phyloP scores from a whole-genome alignment of 257 asterid genomes.

The Lithospermum erythrorhizon region DNA sequence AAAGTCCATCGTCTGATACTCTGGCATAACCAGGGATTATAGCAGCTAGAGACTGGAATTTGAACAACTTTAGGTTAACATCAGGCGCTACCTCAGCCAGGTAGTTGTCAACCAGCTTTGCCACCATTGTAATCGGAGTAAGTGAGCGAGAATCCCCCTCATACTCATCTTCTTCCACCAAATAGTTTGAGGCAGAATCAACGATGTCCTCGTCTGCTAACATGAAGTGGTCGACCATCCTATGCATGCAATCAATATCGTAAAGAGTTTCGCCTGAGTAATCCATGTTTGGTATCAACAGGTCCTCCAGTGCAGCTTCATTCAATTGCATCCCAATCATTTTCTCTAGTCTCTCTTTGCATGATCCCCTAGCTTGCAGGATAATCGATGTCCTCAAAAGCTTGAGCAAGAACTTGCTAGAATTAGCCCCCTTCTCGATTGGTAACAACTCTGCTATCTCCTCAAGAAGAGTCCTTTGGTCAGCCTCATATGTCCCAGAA shows the following conservation, averaged over 20 bases:
- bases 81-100: slow-evolving; percentile 93
- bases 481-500: slow-evolving; percentile 62
- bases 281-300: slow-evolving; percentile 61
- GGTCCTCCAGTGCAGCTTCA: slow-evolving; percentile 58
- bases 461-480: slow-evolving; percentile 67
- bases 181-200: slow-evolving; percentile 45
- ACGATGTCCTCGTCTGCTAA: slow-evolving; percentile 43
- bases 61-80: slow-evolving; percentile 52
- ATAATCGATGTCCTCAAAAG: slow-evolving; percentile 63
- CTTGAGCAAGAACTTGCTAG: slow-evolving; percentile 61
- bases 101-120: slow-evolving; percentile 66
- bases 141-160: slow-evolving; percentile 28
- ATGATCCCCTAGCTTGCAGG: slow-evolving; percentile 43
- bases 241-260: slow-evolving; percentile 75
- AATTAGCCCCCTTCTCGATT: slow-evolving; percentile 43
- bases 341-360: slow-evolving; percentile 64
- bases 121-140: slow-evolving; percentile 63
- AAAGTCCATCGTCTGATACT: slow-evolving; percentile 61
- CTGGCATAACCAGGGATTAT: slow-evolving; percentile 79
- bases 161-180: slow-evolving; percentile 43
- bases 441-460: slow-evolving; percentile 72
- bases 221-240: slow-evolving; percentile 81
- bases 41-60: slow-evolving; percentile 72
- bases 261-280: slow-evolving; percentile 55
- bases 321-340: slow-evolving; percentile 68